Conservation (phyloP, 2,329 filamentous ascomycete species). For the Teratosphaeria pseudoeucalypti region DNA sequence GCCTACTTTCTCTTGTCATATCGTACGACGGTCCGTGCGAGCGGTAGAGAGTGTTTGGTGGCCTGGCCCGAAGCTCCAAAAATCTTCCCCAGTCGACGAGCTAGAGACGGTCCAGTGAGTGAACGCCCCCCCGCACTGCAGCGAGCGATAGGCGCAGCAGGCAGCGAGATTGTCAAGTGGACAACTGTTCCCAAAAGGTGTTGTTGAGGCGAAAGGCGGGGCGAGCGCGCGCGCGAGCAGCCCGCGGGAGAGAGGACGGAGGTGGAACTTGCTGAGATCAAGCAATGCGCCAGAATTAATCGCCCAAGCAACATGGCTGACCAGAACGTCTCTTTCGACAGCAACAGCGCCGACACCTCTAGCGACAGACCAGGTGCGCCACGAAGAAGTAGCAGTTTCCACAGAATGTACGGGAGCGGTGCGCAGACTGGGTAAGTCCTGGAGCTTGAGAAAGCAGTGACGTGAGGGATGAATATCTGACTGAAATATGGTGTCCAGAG, state of each 20-base stretch:
- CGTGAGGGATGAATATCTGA: background rate
- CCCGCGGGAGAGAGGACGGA: background rate
- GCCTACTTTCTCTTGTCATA: background rate
- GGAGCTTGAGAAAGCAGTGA: background rate
- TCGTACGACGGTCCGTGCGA: background rate
- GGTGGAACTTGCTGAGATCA: background rate
- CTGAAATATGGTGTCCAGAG: constrained; percentile 49
- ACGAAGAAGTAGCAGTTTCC: constrained; percentile 3
- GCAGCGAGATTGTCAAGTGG: background rate
- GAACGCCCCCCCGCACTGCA: background rate
- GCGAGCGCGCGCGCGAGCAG: background rate
- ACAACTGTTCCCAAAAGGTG: background rate
- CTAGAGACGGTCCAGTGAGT: background rate
- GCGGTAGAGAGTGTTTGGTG: background rate
- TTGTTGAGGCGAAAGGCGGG: background rate
- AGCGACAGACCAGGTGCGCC: constrained; percentile 1
- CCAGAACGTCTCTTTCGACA: background rate
- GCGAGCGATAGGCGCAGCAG: background rate
- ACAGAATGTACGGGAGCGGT: constrained; percentile 1
- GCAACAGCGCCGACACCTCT: background rate
- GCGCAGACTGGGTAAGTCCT: constrained; percentile 2
- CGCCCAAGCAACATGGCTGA: background rate
- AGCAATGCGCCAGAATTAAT: background rate
- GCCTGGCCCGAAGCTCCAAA: background rate
- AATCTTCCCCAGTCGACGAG: background rate